Evolutionary conservation across 2,329 filamentous ascomycete species (phyloP).

Genomic region (Fusarium chaquense): DNA sequence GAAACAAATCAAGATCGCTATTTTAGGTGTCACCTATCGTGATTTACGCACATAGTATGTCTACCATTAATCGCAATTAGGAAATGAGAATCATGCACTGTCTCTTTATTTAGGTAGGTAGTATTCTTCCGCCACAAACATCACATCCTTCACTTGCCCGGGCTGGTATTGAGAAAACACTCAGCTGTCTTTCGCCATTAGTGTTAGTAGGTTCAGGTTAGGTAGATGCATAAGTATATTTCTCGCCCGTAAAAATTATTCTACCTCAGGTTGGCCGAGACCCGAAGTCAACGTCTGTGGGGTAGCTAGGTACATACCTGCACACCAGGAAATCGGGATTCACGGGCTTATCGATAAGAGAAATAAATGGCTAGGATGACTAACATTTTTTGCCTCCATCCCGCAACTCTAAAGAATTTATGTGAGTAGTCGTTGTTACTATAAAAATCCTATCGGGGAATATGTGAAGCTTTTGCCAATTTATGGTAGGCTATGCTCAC

Average conservation of each 20-base stretch:
- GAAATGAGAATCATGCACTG: neutral
- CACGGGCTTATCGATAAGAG: slow-evolving; percentile 43
- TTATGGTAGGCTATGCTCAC: slow-evolving; percentile 48
- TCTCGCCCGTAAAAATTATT: neutral
- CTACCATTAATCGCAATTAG: neutral
- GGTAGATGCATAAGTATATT: neutral
- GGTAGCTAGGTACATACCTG: neutral
- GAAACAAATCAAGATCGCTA: slow-evolving; percentile 3
- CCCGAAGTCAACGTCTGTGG: neutral
- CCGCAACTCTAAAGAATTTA: slow-evolving; percentile 25
- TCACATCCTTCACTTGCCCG: neutral
- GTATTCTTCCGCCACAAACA: neutral
- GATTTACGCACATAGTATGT: neutral
- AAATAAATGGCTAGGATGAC: slow-evolving; percentile 28
- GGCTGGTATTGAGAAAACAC: neutral
- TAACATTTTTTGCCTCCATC: slow-evolving; percentile 39
- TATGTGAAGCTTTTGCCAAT: slow-evolving; percentile 23
- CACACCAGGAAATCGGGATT: neutral
- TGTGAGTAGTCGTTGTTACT: slow-evolving; percentile 17
- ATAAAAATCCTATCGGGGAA: slow-evolving; percentile 1
- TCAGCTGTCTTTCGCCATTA: neutral
- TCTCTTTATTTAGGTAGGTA: neutral
- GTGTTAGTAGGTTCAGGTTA: slow-evolving; percentile 5
- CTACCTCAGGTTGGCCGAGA: neutral
- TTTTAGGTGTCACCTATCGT: neutral